Percentiles rank a stretch among this genome's conserved stretches.
These are phyloP conservation scores for Kalanchoe fedtschenkoi DNA, from an alignment of 164 flowering plant species.

Conservation along the genomic window DNA sequence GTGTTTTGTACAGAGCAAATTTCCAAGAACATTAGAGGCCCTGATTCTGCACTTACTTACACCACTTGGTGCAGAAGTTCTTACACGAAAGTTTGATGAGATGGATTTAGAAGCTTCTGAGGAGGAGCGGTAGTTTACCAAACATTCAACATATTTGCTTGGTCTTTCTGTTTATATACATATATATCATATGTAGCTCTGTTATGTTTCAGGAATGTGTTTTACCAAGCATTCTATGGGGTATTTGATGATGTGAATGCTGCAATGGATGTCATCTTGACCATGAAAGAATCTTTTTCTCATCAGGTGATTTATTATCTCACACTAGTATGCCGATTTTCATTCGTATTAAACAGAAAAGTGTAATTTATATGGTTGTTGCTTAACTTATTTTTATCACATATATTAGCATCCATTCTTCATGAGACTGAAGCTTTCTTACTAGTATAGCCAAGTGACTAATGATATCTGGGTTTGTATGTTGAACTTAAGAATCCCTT, in stretches of 20 bases:
- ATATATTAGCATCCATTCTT: neutral
- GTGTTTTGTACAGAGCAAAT: conserved; percentile 47
- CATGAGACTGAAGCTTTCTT: neutral
- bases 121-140: conserved; percentile 46
- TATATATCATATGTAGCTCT: neutral
- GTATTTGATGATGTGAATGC: conserved; percentile 80
- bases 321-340: neutral
- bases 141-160: neutral
- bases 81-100: conserved; percentile 86
- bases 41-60: conserved; percentile 75
- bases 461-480: neutral
- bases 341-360: neutral
- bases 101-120: conserved; percentile 47
- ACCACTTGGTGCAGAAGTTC: conserved; percentile 83
- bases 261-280: conserved; percentile 74
- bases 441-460: neutral
- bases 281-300: conserved; percentile 72
- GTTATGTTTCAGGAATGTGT: conserved; percentile 44
- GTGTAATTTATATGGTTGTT: neutral
- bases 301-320: conserved; percentile 40
- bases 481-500: neutral
- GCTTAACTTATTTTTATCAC: neutral
- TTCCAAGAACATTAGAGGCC: conserved; percentile 91
- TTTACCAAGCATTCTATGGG: conserved; percentile 67
- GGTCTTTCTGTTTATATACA: neutral